phyloP scores from a whole-genome alignment of 331 rosid species.

The Quercus tomentella region DNA sequence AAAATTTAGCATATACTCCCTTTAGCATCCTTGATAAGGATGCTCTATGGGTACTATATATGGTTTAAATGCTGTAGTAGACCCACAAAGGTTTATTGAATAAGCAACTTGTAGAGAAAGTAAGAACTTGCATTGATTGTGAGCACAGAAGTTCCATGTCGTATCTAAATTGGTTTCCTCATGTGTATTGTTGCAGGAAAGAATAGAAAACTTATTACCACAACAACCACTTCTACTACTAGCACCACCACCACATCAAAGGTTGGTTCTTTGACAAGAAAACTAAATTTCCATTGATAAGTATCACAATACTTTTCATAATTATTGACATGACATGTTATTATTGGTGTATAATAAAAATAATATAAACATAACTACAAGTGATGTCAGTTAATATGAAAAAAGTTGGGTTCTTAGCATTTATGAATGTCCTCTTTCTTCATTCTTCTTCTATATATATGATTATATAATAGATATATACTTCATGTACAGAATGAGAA shows the following conservation, averaged over 20 bases:
- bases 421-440: not conserved
- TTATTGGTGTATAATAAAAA: too few relatives aligned
- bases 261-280: constrained; percentile 42
- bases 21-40: too few relatives aligned
- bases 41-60: not conserved
- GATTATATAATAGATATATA: not conserved
- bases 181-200: constrained; percentile 61
- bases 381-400: too few relatives aligned
- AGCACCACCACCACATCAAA: constrained; percentile 33
- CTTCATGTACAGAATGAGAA: constrained; percentile 43
- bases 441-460: not conserved
- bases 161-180: not conserved
- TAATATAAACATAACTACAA: too few relatives aligned
- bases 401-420: not conserved
- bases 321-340: too few relatives aligned
- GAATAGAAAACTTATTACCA: constrained; percentile 58
- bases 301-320: too few relatives aligned
- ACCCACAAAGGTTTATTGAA: not conserved
- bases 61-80: not conserved
- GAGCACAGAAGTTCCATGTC: not conserved
- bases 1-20: too few relatives aligned
- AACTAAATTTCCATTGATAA: not conserved
- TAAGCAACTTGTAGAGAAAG: not conserved
- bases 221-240: constrained; percentile 36
- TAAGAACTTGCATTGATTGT: not conserved